These are phyloP conservation scores for Candida smagusa DNA, from an alignment of 1,139 yeast species.

Conservation along the genomic window DNA sequence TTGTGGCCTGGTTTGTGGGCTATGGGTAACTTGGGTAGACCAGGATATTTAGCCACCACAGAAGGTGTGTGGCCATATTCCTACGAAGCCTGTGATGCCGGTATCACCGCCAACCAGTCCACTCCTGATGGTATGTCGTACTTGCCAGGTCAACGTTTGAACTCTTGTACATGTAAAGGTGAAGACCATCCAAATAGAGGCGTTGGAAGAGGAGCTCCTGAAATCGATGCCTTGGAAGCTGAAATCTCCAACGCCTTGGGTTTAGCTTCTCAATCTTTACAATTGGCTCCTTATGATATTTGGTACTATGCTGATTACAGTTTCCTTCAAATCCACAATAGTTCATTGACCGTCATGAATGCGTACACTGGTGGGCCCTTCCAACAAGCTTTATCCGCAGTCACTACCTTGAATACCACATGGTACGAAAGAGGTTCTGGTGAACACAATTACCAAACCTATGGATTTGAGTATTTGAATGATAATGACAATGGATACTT, in stretches of 20 bases:
- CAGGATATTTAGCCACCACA: conserved; percentile 75
- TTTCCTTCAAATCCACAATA: conserved; percentile 20
- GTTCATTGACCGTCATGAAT: conserved; percentile 24
- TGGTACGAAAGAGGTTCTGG: conserved; percentile 24
- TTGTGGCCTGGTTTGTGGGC: conserved; percentile 94
- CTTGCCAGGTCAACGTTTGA: conserved; percentile 73
- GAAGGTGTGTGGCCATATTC: conserved; percentile 91
- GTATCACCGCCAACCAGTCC: conserved; percentile 86
- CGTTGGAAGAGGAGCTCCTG: conserved; percentile 29
- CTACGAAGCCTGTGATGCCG: conserved; percentile 80
- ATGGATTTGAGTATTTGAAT: conserved; percentile 24
- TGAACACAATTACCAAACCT: conserved; percentile 20
- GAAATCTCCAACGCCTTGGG: conserved; percentile 20
- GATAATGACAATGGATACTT: conserved; percentile 22
- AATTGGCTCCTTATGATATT: conserved; percentile 27
- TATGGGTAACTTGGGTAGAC: conserved; percentile 80
- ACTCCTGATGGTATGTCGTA: conserved; percentile 77
- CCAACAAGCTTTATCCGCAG: conserved; percentile 28
- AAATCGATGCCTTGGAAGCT: conserved; percentile 28
- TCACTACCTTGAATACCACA: conserved; percentile 21
- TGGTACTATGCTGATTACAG: conserved; percentile 30
- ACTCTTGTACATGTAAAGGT: conserved; percentile 28
- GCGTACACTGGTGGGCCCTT: conserved; percentile 28
- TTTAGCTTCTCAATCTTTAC: conserved; percentile 26
- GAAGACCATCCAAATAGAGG: conserved; percentile 28